Evolutionary conservation across 2,329 filamentous ascomycete species (phyloP).

Genomic region (Paraphoma chrysanthemicola): DNA sequence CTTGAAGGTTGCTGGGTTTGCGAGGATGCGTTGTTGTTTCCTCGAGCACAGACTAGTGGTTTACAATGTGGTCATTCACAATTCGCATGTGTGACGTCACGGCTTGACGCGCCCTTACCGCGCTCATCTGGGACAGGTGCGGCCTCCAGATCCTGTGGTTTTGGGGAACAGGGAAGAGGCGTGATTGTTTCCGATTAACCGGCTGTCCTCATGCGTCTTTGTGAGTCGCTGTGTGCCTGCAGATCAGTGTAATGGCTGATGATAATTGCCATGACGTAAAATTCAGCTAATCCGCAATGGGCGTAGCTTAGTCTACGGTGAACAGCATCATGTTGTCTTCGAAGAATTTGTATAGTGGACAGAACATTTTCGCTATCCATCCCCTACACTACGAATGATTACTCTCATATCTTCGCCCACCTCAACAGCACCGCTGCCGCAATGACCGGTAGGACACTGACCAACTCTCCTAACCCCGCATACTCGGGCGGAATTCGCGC

Average conservation of each 20-base stretch:
- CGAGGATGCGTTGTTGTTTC: slow-evolving; percentile 10
- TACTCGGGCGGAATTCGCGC: slow-evolving; percentile 68
- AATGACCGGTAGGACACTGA: slow-evolving; percentile 76
- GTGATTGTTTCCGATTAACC: neutral
- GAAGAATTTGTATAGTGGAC: too few relatives aligned
- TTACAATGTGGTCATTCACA: neutral
- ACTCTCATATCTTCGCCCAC: slow-evolving; percentile 34
- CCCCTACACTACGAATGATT: too few relatives aligned
- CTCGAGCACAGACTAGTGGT: neutral
- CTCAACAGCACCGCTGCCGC: slow-evolving; percentile 58
- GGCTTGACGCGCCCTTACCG: slow-evolving; percentile 2
- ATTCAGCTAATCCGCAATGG: neutral
- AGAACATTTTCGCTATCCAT: too few relatives aligned
- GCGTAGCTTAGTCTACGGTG: neutral
- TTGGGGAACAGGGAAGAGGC: neutral
- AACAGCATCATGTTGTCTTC: too few relatives aligned
- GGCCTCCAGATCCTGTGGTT: neutral
- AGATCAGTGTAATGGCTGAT: neutral
- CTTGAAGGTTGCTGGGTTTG: neutral
- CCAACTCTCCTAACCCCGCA: slow-evolving; percentile 74
- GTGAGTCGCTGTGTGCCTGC: neutral
- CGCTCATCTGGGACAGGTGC: slow-evolving; percentile 9
- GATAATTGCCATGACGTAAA: neutral
- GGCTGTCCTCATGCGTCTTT: neutral
- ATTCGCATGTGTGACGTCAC: slow-evolving; percentile 17